phyloP scores from a whole-genome alignment of 1,139 yeast species.

The Yarrowia galli region DNA sequence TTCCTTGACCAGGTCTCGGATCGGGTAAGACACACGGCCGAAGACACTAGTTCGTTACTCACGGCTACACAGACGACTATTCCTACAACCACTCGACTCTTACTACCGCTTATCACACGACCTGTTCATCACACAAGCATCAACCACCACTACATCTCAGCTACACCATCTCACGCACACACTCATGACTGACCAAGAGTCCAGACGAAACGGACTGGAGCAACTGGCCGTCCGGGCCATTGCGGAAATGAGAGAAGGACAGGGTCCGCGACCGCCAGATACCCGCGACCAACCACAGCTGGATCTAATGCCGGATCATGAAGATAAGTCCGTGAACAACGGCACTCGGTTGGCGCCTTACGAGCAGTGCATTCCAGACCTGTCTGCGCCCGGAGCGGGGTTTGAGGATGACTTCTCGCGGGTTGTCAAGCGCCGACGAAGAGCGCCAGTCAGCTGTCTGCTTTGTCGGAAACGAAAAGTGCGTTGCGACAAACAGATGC shows the following conservation, averaged over 20 bases:
- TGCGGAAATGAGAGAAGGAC: conserved; percentile 34
- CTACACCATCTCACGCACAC: not conserved
- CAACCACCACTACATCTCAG: not conserved
- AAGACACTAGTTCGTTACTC: not conserved
- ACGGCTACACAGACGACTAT: not conserved
- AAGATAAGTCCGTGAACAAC: conserved; percentile 9
- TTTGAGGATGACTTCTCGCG: conserved; percentile 19
- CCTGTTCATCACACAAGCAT: not conserved
- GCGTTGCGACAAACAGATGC: conserved; percentile 33
- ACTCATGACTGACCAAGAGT: conserved; percentile 19
- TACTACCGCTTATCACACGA: not conserved
- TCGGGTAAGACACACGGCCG: conserved; percentile 18
- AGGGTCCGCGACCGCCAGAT: conserved; percentile 27
- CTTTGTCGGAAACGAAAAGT: conserved; percentile 32
- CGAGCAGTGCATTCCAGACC: conserved; percentile 29
- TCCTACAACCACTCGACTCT: not conserved
- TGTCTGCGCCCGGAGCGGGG: conserved; percentile 26
- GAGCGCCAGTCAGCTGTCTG: conserved; percentile 26
- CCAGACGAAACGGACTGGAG: conserved; percentile 25
- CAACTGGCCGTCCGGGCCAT: conserved; percentile 29
- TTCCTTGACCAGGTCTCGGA: conserved; percentile 33
- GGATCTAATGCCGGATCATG: conserved; percentile 21
- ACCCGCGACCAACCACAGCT: not conserved
- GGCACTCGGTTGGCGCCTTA: conserved; percentile 20
- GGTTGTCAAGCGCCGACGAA: conserved; percentile 10